Percentiles rank a stretch among this genome's conserved stretches.
Conservation (phyloP, 176 grass and related monocot genomes). For the Olyra latifolia region DNA sequence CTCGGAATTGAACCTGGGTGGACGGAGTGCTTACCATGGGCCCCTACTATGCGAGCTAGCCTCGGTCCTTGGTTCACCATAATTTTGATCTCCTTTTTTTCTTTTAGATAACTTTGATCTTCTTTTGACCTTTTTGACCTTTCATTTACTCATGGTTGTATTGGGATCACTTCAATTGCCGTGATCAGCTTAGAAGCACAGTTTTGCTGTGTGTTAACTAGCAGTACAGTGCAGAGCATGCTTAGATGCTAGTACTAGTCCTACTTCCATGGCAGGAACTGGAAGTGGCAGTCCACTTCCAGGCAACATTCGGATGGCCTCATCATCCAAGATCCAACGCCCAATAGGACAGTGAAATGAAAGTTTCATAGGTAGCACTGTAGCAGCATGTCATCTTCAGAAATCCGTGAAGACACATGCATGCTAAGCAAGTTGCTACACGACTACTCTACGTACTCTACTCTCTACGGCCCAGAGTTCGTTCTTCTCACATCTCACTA, state of each 20-base stretch:
- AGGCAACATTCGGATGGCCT: neutral
- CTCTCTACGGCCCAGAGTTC: too few relatives aligned
- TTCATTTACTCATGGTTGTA: neutral
- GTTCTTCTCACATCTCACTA: neutral
- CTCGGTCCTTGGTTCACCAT: too few relatives aligned
- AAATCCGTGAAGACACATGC: conserved; percentile 19
- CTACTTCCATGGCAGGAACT: too few relatives aligned
- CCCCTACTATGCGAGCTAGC: too few relatives aligned
- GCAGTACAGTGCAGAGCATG: neutral
- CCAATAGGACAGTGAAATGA: neutral
- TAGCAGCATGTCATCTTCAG: neutral
- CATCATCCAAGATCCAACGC: too few relatives aligned
- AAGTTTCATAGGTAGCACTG: neutral
- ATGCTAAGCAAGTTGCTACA: neutral
- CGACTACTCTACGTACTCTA: too few relatives aligned
- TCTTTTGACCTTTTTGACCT: neutral
- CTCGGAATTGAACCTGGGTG: too few relatives aligned
- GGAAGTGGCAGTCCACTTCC: too few relatives aligned
- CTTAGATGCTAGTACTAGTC: neutral
- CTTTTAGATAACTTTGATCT: too few relatives aligned
- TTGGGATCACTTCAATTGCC: neutral
- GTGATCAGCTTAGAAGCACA: neutral
- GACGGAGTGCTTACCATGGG: too few relatives aligned
- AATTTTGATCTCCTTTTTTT: too few relatives aligned
- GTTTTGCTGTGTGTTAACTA: neutral